Base-by-base conservation (phyloP, 2,329 filamentous ascomycete species). In the Fusarium pseudoanthophilum region DNA sequence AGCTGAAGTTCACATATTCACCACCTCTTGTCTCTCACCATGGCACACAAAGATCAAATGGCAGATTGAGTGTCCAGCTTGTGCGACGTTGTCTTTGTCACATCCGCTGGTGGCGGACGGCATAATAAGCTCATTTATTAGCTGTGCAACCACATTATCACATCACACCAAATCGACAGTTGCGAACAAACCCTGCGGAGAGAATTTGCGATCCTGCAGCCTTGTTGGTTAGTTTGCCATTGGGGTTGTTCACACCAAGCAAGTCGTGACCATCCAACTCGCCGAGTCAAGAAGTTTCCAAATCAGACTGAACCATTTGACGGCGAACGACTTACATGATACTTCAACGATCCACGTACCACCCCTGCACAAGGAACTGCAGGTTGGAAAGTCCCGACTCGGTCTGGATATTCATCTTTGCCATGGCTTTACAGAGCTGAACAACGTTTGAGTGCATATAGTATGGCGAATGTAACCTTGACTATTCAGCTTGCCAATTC, bases 101-200 rank as follows among this genome's bases (percentile, higher is more conserved):
- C 68, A 71, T 60, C 49, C 56, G 57, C 40, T 40, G 53, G 57
- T 71, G 73, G 72, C 69, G 67, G 73, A 62, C 70, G 66, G 53
- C 71, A 75, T 60, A 65, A 73, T 63, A 75, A 69, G 55, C 49
- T 66, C 60, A 60, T 65, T 59, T 51, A 48, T 69, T 60, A 60
- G 56, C 52, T 74, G 64, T 72, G 64, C 59, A 56, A 72, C 63
- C 71, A 68, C 56, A 72, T 56, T 61, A 63, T 37, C 57, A 56
- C 51, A 69, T 53, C 71, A 64, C 69, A 55, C 51, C 64, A 76
- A 57, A 64, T 67, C 43, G 21, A 53, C 66, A 28, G 24, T 58
- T 48, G 42, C 45, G 53, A 58, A 39, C 43, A 60, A 63, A 26
- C 45, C 48, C 48, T 61, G 49, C 59, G 60, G 51, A 65, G 59